Evolutionary conservation across 768 basidiomycete species (phyloP).

Genomic region (Lactifluus echinatus): DNA sequence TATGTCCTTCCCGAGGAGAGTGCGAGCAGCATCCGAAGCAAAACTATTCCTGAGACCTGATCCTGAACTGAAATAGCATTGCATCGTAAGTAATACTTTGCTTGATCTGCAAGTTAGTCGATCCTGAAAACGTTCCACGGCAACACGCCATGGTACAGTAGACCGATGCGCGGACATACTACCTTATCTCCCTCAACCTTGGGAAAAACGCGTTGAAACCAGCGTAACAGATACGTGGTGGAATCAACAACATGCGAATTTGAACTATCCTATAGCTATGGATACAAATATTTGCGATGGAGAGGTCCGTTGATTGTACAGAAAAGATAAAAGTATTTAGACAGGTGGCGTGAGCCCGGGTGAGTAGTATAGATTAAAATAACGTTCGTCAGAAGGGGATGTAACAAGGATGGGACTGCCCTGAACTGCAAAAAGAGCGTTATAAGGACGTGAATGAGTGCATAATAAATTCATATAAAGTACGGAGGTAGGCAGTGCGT

Average conservation of each 20-base stretch:
- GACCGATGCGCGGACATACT: no score
- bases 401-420: neutral
- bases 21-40: no score
- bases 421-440: neutral
- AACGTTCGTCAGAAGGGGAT: neutral
- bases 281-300: conserved; percentile 2
- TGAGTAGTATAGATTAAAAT: neutral
- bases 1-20: no score
- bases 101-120: no score
- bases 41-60: no score
- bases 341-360: neutral
- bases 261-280: neutral
- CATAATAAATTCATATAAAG: neutral
- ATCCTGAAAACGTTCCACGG: no score
- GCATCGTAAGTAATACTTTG: no score
- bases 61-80: no score
- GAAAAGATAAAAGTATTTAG: neutral
- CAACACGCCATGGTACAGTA: no score
- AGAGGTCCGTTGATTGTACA: neutral
- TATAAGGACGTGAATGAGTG: neutral
- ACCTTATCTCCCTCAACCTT: neutral
- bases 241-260: neutral
- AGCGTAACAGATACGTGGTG: no score
- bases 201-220: neutral
- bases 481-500: neutral